These are phyloP conservation scores for Arabis hirsuta DNA, from an alignment of 345 rosid genomes.

Conservation along the genomic window DNA sequence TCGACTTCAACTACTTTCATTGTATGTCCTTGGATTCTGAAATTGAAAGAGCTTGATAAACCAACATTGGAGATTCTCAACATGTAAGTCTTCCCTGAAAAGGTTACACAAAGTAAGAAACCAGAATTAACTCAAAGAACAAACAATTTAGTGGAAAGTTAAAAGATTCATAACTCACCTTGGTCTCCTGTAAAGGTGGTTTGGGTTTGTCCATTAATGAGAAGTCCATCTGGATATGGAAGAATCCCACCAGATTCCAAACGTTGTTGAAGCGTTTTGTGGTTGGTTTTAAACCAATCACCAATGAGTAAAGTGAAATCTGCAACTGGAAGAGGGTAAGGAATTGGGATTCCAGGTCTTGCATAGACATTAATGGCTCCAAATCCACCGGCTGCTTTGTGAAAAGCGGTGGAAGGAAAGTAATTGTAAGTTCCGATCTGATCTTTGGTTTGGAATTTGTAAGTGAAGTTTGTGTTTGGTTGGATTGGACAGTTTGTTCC, in stretches of 20 bases:
- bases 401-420: constrained; percentile 81
- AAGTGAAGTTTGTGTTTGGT: constrained; percentile 81
- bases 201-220: constrained; percentile 63
- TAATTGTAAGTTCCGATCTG: constrained; percentile 86
- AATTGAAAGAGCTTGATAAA: constrained; percentile 64
- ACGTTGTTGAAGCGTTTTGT: constrained; percentile 48
- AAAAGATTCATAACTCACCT: constrained; percentile 44
- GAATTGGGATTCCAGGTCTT: constrained; percentile 76
- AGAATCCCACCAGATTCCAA: constrained; percentile 73
- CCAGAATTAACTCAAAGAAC: not conserved
- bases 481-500: constrained; percentile 92
- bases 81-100: constrained; percentile 83
- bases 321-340: constrained; percentile 66
- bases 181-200: constrained; percentile 60
- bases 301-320: constrained; percentile 83
- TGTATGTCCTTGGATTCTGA: constrained; percentile 81
- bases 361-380: constrained; percentile 69
- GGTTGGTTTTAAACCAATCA: constrained; percentile 83
- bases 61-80: constrained; percentile 90
- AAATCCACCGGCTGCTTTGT: constrained; percentile 86
- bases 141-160: not conserved
- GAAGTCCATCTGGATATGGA: constrained; percentile 68
- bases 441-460: constrained; percentile 85
- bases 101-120: not conserved
- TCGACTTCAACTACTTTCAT: constrained; percentile 91